phyloP scores from a whole-genome alignment of 306 rosid genomes.

The Dryas drummondii region DNA sequence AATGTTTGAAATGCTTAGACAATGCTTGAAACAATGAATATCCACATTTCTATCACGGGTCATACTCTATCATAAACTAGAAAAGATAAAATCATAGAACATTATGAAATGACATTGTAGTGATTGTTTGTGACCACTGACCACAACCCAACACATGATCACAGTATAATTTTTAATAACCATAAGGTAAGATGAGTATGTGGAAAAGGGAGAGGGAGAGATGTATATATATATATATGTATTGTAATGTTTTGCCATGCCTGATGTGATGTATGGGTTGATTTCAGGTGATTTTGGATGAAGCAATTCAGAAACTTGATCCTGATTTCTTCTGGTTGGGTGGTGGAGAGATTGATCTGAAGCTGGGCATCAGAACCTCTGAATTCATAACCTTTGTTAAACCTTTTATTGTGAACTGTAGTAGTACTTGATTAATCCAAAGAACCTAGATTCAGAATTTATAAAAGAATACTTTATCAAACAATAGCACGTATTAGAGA shows the following conservation, averaged over 20 bases:
- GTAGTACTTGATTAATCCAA: conserved; percentile 45
- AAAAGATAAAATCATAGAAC: conserved; percentile 1
- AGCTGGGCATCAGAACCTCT: conserved; percentile 61
- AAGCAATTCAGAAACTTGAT: conserved; percentile 77
- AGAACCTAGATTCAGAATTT: background rate
- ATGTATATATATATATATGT: no score
- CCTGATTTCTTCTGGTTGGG: conserved; percentile 98
- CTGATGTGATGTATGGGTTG: conserved; percentile 20
- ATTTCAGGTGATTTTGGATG: conserved; percentile 84
- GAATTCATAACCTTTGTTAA: conserved; percentile 57
- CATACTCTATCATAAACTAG: background rate
- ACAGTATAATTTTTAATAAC: background rate
- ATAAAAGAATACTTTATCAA: background rate
- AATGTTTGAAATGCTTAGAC: background rate
- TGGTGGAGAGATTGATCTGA: conserved; percentile 65
- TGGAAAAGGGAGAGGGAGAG: no score
- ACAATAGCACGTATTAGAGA: background rate
- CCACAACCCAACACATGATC: background rate
- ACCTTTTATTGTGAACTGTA: conserved; percentile 73
- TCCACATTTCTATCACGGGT: background rate
- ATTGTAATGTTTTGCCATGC: background rate
- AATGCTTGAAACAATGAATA: conserved; percentile 2
- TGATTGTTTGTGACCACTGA: background rate
- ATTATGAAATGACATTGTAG: background rate
- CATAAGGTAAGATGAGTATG: background rate